Conservation (phyloP, 345 rosid genomes). For the Chamaenerion angustifolium region DNA sequence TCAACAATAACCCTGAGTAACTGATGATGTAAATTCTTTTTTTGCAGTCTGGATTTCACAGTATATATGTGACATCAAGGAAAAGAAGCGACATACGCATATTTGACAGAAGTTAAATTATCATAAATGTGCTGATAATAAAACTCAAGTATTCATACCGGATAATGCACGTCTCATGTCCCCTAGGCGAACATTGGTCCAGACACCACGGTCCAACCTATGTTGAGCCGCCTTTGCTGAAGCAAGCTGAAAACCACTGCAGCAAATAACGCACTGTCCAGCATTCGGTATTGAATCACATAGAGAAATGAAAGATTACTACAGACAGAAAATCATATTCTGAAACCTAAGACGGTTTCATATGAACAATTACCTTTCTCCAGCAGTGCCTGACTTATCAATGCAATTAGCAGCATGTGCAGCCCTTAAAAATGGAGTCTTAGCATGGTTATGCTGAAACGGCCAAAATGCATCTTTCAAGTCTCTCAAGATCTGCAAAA, state of each 20-base stretch:
- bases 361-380: slow-evolving; percentile 25
- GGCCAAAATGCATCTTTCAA: slow-evolving; percentile 65
- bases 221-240: slow-evolving; percentile 45
- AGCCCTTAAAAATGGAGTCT: slow-evolving; percentile 44
- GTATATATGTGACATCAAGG: too few species aligned
- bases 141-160: slow-evolving; percentile 17
- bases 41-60: too few species aligned
- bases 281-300: too few species aligned
- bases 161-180: slow-evolving; percentile 55
- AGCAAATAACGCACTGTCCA: neutral
- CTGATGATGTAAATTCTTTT: too few species aligned
- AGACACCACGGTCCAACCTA: slow-evolving; percentile 44
- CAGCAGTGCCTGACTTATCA: slow-evolving; percentile 19
- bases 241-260: slow-evolving; percentile 42
- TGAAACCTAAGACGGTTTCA: neutral
- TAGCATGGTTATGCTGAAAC: slow-evolving; percentile 31
- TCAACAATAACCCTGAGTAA: too few species aligned
- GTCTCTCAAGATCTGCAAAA: slow-evolving; percentile 29
- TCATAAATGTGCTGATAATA: neutral
- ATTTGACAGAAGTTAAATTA: too few species aligned
- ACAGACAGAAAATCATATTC: neutral
- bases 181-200: slow-evolving; percentile 36
- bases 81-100: too few species aligned
- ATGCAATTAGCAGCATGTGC: slow-evolving; percentile 38
- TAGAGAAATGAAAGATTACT: too few species aligned